phyloP scores from a whole-genome alignment of 2,329 filamentous ascomycete genomes.

The Colletotrichum graminicola region DNA sequence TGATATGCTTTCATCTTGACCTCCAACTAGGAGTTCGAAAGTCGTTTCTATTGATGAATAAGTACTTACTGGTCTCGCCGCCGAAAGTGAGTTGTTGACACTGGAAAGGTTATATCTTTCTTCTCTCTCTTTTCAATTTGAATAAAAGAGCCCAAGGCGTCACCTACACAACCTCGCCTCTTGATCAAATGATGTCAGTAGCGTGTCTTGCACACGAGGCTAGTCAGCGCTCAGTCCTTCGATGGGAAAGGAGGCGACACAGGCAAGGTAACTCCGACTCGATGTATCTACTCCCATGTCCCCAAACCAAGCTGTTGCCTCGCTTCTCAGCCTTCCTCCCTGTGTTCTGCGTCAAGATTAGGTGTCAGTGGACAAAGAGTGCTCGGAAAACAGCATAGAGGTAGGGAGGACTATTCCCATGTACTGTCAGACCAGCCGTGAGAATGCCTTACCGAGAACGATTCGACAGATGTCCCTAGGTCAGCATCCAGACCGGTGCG shows the following conservation, averaged over 20 bases:
- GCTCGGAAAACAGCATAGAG: background rate
- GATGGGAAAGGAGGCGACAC: background rate
- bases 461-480: background rate
- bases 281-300: background rate
- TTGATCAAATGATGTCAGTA: background rate
- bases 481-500: conserved; percentile 7
- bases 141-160: background rate
- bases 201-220: background rate
- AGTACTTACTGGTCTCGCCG: background rate
- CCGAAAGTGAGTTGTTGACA: background rate
- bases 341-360: background rate
- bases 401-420: background rate
- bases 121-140: background rate
- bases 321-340: background rate
- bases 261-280: conserved; percentile 1
- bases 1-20: background rate
- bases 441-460: background rate
- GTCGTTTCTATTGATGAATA: background rate
- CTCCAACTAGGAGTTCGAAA: background rate
- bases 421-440: conserved; percentile 7
- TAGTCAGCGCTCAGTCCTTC: background rate
- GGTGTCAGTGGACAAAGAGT: background rate
- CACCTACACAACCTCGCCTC: background rate
- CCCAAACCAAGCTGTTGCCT: conserved; percentile 10
- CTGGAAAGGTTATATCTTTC: no score